Percentiles rank a stretch among this genome's conserved stretches.
These are phyloP conservation scores for Truncatella angustata DNA, from an alignment of 2,329 filamentous ascomycete genomes.

Conservation along the genomic window DNA sequence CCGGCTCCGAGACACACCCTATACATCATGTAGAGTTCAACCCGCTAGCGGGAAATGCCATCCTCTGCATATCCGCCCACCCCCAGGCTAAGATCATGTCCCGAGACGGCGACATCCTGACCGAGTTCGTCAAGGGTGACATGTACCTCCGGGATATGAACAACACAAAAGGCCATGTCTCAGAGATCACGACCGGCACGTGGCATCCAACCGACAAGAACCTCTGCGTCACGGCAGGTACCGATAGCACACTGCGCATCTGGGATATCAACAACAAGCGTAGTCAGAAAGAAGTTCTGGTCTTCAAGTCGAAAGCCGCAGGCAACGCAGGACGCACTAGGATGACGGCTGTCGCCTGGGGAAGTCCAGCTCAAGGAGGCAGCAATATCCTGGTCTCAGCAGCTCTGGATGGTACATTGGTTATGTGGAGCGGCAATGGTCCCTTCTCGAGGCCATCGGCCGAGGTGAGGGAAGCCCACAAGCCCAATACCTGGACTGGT, in stretches of 20 bases:
- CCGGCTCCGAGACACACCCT: slow-evolving; percentile 78
- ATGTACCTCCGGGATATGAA: slow-evolving; percentile 98
- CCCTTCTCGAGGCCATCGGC: slow-evolving; percentile 79
- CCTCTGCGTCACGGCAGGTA: slow-evolving; percentile 84
- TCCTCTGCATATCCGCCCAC: slow-evolving; percentile 85
- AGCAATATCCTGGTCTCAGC: slow-evolving; percentile 77
- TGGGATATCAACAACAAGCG: slow-evolving; percentile 95
- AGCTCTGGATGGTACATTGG: slow-evolving; percentile 83
- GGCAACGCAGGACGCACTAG: slow-evolving; percentile 87
- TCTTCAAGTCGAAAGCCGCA: slow-evolving; percentile 89
- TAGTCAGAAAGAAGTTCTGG: slow-evolving; percentile 87
- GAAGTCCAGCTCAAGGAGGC: slow-evolving; percentile 70
- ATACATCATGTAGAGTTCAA: slow-evolving; percentile 88
- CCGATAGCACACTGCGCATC: slow-evolving; percentile 91
- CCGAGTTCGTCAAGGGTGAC: slow-evolving; percentile 93
- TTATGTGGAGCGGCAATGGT: slow-evolving; percentile 89
- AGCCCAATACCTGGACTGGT: slow-evolving; percentile 82
- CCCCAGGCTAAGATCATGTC: slow-evolving; percentile 87
- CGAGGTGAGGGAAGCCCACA: slow-evolving; percentile 83
- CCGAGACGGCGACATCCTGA: slow-evolving; percentile 81
- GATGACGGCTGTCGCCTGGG: slow-evolving; percentile 93
- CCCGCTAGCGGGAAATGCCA: slow-evolving; percentile 71
- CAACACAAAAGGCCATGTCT: slow-evolving; percentile 95
- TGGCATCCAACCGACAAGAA: slow-evolving; percentile 91
- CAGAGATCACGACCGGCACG: slow-evolving; percentile 82